These are phyloP conservation scores for Suhomyces taliae DNA, from an alignment of 1,139 yeast species.

Conservation along the genomic window DNA sequence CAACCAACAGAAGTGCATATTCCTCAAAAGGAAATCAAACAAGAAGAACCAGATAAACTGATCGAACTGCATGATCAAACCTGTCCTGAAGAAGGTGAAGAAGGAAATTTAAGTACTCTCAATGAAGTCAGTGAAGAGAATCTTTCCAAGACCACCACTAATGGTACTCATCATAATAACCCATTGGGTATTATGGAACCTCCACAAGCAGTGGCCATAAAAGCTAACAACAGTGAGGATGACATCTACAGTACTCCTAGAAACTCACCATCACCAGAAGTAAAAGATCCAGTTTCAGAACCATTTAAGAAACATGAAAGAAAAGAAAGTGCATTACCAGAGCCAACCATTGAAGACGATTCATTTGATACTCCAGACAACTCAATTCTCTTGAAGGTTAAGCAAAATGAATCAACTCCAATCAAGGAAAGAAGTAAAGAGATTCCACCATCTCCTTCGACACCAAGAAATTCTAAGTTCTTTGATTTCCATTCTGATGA, in stretches of 20 bases:
- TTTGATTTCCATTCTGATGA: conserved; percentile 18
- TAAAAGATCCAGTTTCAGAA: neutral
- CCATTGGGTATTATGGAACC: neutral
- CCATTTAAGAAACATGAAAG: conserved; percentile 8
- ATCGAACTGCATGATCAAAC: conserved; percentile 1
- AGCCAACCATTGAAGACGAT: conserved; percentile 16
- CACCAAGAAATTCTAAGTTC: conserved; percentile 12
- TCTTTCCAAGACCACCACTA: conserved; percentile 7
- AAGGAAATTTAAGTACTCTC: conserved; percentile 14
- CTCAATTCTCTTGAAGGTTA: conserved; percentile 1
- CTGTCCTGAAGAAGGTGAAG: conserved; percentile 1
- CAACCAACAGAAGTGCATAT: neutral
- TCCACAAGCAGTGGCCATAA: neutral
- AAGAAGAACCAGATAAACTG: neutral
- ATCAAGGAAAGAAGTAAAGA: neutral
- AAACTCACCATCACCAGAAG: conserved; percentile 4
- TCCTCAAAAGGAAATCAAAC: neutral
- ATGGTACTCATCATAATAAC: conserved; percentile 1
- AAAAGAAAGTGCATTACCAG: conserved; percentile 14
- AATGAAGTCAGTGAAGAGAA: conserved; percentile 14
- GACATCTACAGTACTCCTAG: conserved; percentile 4
- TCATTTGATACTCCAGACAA: conserved; percentile 2
- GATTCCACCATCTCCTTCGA: conserved; percentile 6
- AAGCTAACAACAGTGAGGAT: conserved; percentile 1
- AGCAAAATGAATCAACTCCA: neutral